These are phyloP conservation scores for Triadica sebifera DNA, from an alignment of 345 rosid genomes.

Conservation along the genomic window DNA sequence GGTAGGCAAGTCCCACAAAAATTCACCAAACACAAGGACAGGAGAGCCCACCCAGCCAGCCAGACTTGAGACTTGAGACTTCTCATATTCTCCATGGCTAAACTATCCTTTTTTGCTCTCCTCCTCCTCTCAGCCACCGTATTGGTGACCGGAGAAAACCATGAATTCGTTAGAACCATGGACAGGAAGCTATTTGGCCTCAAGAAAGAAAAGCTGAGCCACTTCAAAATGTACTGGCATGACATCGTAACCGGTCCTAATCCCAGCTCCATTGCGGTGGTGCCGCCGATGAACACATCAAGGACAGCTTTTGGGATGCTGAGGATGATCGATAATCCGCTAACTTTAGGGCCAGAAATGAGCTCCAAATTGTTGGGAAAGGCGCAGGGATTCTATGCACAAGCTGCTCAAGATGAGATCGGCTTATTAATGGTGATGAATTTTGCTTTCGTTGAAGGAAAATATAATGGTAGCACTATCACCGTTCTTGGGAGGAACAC, in stretches of 20 bases:
- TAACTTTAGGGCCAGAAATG: constrained; percentile 10
- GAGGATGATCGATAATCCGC: constrained; percentile 5
- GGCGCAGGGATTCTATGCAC: constrained; percentile 15
- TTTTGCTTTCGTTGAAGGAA: constrained; percentile 16
- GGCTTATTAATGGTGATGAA: constrained; percentile 18
- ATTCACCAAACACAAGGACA: too few species aligned
- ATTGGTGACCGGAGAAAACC: constrained; percentile 17
- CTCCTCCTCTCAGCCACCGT: not conserved
- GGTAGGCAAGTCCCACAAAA: too few species aligned
- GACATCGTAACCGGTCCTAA: constrained; percentile 42
- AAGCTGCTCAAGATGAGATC: constrained; percentile 2
- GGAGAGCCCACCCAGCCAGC: too few species aligned
- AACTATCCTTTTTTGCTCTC: not conserved
- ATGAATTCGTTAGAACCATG: constrained; percentile 35
- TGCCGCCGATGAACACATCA: constrained; percentile 27
- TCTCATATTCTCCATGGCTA: not conserved
- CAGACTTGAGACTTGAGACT: too few species aligned
- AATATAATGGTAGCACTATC: constrained; percentile 27
- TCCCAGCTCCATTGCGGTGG: constrained; percentile 33
- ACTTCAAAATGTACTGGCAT: constrained; percentile 54
- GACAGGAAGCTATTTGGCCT: constrained; percentile 19
- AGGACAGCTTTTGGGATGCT: constrained; percentile 41
- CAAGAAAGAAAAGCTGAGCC: constrained; percentile 41
- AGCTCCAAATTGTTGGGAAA: constrained; percentile 11
- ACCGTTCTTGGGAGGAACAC: constrained; percentile 45